Base-by-base conservation (phyloP, 1,284 basidiomycete species). In the Leucocoprinus gongylophorus region DNA sequence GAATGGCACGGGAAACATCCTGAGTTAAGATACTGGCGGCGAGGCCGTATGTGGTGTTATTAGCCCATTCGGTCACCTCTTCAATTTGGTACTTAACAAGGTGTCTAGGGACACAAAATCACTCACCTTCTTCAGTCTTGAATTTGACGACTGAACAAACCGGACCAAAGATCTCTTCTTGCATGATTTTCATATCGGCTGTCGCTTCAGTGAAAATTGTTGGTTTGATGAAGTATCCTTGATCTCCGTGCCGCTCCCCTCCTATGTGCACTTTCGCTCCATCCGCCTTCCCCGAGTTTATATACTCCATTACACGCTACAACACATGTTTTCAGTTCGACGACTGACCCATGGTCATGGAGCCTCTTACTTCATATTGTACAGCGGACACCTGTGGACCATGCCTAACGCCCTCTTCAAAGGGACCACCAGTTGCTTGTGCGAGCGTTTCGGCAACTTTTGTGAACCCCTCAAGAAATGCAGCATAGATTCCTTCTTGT, bases 161-260 rank as follows among this genome's bases (percentile, higher is more conserved):
- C 44, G 92, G 92, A 20, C 91, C 93, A 62, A 94, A 93, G 60
- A 94, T 92, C 70, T 97, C 93, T 70, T 97, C 93, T 58, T 76
- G 71, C 48, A 88, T 82, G 62, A 97, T 94, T 69, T 80, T 85
- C 88, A 94, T 92, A 58, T 86, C 77, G 29, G 81, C 76, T 75
- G 78, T n/a, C 54, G 80, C 79, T 62, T 92, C 74, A 35, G 85
- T 85, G 74, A 95, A 94, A 67, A 95, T 81, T 26, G 92, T 95
- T 8, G 87, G 89, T 57, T 80, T 58, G 65, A 89, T 80, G 67
- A 79, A 89, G 71, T 76, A 88, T 0, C 87, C 87, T 65, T 89
- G 80, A 6, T 71, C 67, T 38, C 91, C 86, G 63, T 84, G 71
- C 23, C 85, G 81, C 58, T 79, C 75, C 29, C 95, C 95, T 40